These are phyloP conservation scores for Brassica incana DNA, from an alignment of 345 rosid genomes.

Conservation along the genomic window DNA sequence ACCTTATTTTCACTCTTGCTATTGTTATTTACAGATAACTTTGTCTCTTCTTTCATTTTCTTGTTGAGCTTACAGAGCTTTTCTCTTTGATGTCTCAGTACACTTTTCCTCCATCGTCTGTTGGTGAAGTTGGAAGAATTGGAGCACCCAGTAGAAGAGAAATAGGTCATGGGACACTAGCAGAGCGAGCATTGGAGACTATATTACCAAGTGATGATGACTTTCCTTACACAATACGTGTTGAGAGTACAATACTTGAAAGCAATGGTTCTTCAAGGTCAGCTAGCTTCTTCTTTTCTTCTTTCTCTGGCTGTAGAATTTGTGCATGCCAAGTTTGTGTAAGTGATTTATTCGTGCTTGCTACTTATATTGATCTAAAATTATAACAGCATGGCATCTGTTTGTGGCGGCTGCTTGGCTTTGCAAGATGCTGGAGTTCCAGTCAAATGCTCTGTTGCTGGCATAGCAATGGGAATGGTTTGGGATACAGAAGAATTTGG, in stretches of 20 bases:
- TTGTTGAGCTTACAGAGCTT: background rate
- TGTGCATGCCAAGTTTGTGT: background rate
- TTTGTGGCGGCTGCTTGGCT: conserved; percentile 99
- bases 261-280: conserved; percentile 99
- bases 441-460: conserved; percentile 86
- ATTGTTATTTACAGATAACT: background rate
- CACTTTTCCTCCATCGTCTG: conserved; percentile 93
- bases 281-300: background rate
- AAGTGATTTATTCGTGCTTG: conserved; percentile 2
- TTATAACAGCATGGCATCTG: conserved; percentile 93
- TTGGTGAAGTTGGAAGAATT: conserved; percentile 96
- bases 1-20: conserved; percentile 29
- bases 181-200: conserved; percentile 89
- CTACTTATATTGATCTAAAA: conserved; percentile 28
- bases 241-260: conserved; percentile 96
- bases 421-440: conserved; percentile 99
- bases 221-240: conserved; percentile 92
- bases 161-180: conserved; percentile 96
- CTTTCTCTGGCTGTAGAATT: conserved; percentile 11
- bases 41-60: background rate
- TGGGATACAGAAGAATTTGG: conserved; percentile 90
- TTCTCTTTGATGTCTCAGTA: conserved; percentile 51
- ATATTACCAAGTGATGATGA: conserved; percentile 77
- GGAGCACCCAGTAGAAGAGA: conserved; percentile 99
- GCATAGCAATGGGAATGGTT: conserved; percentile 99